Conservation (phyloP, 2,329 filamentous ascomycete species). For the Sporothrix luriei region DNA sequence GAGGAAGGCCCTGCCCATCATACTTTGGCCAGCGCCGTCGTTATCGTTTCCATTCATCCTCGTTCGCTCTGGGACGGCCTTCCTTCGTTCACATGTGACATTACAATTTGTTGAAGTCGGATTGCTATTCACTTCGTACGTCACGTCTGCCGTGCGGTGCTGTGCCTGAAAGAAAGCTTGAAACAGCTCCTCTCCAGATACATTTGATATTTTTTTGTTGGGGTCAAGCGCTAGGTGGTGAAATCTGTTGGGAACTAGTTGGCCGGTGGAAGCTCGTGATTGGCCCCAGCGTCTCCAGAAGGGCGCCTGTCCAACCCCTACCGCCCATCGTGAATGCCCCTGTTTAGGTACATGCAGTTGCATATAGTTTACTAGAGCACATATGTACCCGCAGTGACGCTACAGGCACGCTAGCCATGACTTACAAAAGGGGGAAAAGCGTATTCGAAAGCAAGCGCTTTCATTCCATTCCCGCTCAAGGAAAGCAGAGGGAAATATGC, state of each 20-base stretch:
- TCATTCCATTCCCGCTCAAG: too few species aligned
- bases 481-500: too few species aligned
- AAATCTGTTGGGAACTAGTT: constrained; percentile 34
- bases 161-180: background rate
- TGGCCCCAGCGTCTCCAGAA: constrained; percentile 7
- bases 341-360: background rate
- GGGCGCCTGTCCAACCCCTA: constrained; percentile 2
- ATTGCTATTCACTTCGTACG: background rate
- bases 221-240: constrained; percentile 23
- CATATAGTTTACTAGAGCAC: too few species aligned
- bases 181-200: constrained; percentile 10
- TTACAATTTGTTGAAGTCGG: background rate
- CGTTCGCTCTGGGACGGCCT: background rate
- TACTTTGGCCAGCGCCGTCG: background rate
- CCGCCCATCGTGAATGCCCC: constrained; percentile 9
- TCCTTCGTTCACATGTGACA: background rate
- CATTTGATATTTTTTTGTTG: constrained; percentile 30
- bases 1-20: background rate
- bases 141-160: background rate
- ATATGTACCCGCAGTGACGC: background rate
- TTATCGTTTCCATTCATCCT: background rate
- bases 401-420: background rate
- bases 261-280: constrained; percentile 7
- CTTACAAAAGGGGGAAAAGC: constrained; percentile 3
- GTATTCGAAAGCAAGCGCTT: background rate